These are phyloP conservation scores for Xylaria sp. DNA, from an alignment of 2,329 filamentous ascomycete genomes.

Conservation along the genomic window DNA sequence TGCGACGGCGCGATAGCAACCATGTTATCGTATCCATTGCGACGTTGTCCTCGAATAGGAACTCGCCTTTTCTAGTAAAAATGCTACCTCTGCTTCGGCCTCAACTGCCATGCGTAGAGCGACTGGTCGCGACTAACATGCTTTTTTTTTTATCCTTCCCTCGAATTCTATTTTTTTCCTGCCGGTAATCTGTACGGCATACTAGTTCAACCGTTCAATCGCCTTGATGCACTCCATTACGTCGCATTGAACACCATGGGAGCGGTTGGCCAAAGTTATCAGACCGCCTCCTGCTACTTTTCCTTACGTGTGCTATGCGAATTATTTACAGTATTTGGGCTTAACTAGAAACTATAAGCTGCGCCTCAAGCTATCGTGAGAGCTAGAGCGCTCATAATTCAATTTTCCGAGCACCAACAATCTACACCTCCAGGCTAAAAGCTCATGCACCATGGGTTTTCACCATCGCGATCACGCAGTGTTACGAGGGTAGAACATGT, in stretches of 20 bases:
- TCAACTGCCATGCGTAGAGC: constrained; percentile 23
- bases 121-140: neutral
- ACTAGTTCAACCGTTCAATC: constrained; percentile 5
- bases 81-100: constrained; percentile 32
- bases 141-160: neutral
- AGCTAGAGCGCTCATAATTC: constrained; percentile 7
- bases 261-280: constrained; percentile 9
- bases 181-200: constrained; percentile 18
- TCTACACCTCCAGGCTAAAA: neutral
- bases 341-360: constrained; percentile 8
- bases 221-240: constrained; percentile 24
- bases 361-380: neutral
- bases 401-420: constrained; percentile 1
- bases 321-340: constrained; percentile 11
- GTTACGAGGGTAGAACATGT: constrained; percentile 15
- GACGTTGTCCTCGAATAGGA: constrained; percentile 31
- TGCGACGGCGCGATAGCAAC: constrained; percentile 15
- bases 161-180: neutral
- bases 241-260: constrained; percentile 23
- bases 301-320: constrained; percentile 17
- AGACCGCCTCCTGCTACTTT: neutral
- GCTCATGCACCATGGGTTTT: constrained; percentile 22
- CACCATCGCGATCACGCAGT: constrained; percentile 30
- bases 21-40: constrained; percentile 30
- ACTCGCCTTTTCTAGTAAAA: constrained; percentile 16